Evolutionary conservation across 306 rosid genomes (phyloP).

Genomic region (Sindora glabra): DNA sequence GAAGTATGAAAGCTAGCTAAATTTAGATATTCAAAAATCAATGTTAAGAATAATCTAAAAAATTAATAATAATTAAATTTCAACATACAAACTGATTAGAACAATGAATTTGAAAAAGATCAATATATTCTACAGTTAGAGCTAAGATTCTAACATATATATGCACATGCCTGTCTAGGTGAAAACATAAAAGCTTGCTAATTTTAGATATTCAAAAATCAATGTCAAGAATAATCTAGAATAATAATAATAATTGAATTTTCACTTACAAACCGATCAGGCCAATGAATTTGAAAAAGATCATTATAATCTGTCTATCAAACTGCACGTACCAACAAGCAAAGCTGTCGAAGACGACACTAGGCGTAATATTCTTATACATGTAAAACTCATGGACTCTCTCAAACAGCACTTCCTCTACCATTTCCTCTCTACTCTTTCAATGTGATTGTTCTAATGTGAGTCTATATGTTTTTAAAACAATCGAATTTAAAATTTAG

Average conservation of each 20-base stretch:
- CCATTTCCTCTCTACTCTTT: too few relatives aligned
- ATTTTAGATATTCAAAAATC: not conserved
- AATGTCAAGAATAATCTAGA: conserved; percentile 2
- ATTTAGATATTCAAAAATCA: not conserved
- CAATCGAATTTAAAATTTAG: too few relatives aligned
- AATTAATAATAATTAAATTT: conserved; percentile 5
- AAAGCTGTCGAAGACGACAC: conserved; percentile 14
- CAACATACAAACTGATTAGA: conserved; percentile 73
- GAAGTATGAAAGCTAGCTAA: not conserved
- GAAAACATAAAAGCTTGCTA: not conserved
- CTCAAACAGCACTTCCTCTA: too few relatives aligned
- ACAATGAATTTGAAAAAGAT: too few relatives aligned
- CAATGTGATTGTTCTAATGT: too few relatives aligned
- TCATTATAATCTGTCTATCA: conserved; percentile 73
- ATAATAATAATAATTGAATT: not conserved
- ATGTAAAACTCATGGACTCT: too few relatives aligned
- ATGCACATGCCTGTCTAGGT: not conserved
- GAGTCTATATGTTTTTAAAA: too few relatives aligned
- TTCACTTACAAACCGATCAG: conserved; percentile 88
- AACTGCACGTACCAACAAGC: conserved; percentile 41
- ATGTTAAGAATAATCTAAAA: conserved; percentile 2
- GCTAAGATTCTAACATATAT: not conserved
- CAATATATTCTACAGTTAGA: too few relatives aligned
- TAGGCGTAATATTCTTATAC: not conserved
- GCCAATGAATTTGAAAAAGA: conserved; percentile 94